Percentiles rank a stretch among this genome's conserved stretches.
Evolutionary conservation across 1,139 yeast genomes (phyloP).

Genomic region (Sugiyamaella xylanicola): DNA sequence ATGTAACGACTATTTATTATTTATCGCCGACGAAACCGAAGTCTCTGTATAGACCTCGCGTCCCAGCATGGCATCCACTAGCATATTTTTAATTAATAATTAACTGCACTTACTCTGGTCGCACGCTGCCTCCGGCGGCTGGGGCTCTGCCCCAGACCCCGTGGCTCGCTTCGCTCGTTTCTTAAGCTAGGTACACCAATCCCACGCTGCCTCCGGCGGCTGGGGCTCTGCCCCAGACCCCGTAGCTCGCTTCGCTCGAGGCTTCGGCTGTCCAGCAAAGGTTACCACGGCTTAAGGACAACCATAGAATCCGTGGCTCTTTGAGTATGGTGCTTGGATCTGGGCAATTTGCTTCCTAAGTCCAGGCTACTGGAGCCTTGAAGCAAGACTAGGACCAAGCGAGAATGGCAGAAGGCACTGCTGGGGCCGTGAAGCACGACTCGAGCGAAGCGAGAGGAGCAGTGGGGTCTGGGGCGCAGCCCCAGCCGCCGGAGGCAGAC

Average conservation of each 20-base stretch:
- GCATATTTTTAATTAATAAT: not conserved
- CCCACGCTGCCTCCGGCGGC: not conserved
- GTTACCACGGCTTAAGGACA: too few relatives aligned
- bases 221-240: not conserved
- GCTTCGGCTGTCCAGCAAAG: not conserved
- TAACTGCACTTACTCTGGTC: too few relatives aligned
- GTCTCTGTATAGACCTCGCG: conserved; percentile 5
- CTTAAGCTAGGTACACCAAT: too few relatives aligned
- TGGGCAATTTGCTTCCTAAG: too few relatives aligned
- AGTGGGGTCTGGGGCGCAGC: not conserved
- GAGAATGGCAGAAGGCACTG: too few relatives aligned
- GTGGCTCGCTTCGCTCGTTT: too few relatives aligned
- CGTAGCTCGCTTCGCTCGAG: too few relatives aligned
- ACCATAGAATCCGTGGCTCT: too few relatives aligned
- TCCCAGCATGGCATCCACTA: not conserved
- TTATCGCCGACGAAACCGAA: conserved; percentile 13
- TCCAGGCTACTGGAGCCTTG: too few relatives aligned
- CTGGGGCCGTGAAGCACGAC: too few relatives aligned
- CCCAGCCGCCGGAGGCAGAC: conserved; percentile 2
- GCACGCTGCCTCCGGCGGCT: conserved; percentile 17
- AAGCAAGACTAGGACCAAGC: too few relatives aligned
- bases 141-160: conserved; percentile 14
- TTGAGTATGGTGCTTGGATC: too few relatives aligned
- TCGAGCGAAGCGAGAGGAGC: conserved; percentile 1
- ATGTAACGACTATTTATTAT: conserved; percentile 17